Conservation (phyloP, 1,284 basidiomycete species). For the Ganoderma leucocontextum region DNA sequence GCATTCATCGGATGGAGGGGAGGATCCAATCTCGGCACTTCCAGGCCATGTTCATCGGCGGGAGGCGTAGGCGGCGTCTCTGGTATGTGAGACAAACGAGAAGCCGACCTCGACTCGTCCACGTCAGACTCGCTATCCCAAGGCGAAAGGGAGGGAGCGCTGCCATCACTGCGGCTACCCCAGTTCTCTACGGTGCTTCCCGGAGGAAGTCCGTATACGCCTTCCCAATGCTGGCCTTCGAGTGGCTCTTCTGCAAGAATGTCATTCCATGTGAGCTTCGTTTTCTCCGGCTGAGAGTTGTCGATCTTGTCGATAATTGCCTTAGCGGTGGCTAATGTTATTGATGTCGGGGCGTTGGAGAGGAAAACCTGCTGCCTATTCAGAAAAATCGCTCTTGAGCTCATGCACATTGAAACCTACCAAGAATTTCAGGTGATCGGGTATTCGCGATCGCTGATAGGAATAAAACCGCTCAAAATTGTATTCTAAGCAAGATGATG, state of each 20-base stretch:
- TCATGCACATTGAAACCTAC: slow-evolving; percentile 48
- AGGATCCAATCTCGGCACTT: background rate
- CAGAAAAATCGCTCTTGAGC: slow-evolving; percentile 7
- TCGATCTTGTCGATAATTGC: slow-evolving; percentile 54
- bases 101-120: slow-evolving; percentile 55
- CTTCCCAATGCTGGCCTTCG: slow-evolving; percentile 82
- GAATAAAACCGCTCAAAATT: slow-evolving; percentile 8
- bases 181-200: slow-evolving; percentile 53
- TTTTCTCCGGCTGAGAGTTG: slow-evolving; percentile 52
- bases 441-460: slow-evolving; percentile 61
- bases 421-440: slow-evolving; percentile 75
- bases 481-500: background rate
- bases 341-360: slow-evolving; percentile 56
- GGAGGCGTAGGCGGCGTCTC: slow-evolving; percentile 38
- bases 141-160: slow-evolving; percentile 58
- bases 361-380: slow-evolving; percentile 56
- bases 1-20: slow-evolving; percentile 23
- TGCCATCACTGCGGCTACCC: slow-evolving; percentile 53
- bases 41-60: background rate
- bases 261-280: slow-evolving; percentile 70
- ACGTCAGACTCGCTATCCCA: slow-evolving; percentile 51
- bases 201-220: slow-evolving; percentile 56
- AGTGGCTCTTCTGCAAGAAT: slow-evolving; percentile 82
- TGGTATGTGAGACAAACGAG: slow-evolving; percentile 53
- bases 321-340: slow-evolving; percentile 60